Evolutionary conservation across 2,329 filamentous ascomycete species (phyloP).

Genomic region (Colletotrichum phormii): DNA sequence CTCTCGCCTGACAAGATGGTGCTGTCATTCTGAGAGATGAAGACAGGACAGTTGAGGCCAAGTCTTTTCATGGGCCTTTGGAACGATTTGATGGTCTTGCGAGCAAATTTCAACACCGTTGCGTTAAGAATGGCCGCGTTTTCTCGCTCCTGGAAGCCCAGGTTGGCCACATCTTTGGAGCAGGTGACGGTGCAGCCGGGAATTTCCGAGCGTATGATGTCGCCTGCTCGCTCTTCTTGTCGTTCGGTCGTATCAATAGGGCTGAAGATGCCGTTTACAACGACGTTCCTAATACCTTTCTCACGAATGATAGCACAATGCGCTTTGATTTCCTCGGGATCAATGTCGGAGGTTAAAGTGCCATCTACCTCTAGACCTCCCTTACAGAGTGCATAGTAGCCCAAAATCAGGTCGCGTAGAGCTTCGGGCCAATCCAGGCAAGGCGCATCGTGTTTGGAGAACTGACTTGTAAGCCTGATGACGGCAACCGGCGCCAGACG

Average conservation of each 20-base stretch:
- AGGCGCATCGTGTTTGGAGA: conserved; percentile 61
- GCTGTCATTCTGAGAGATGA: conserved; percentile 73
- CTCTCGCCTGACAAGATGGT: conserved; percentile 65
- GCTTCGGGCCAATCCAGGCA: conserved; percentile 65
- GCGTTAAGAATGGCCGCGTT: conserved; percentile 75
- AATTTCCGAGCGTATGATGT: conserved; percentile 52
- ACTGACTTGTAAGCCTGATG: conserved; percentile 64
- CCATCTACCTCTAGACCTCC: conserved; percentile 66
- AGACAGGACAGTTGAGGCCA: conserved; percentile 64
- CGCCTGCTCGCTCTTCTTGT: conserved; percentile 61
- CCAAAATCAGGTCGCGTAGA: conserved; percentile 58
- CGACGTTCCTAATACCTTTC: conserved; percentile 59
- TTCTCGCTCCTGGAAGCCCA: conserved; percentile 70
- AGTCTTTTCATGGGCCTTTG: conserved; percentile 61
- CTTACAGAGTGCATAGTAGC: conserved; percentile 56
- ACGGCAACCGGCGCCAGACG: conserved; percentile 63
- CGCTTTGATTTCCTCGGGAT: conserved; percentile 52
- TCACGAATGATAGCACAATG: conserved; percentile 53
- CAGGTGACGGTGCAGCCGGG: conserved; percentile 52
- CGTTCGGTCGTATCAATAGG: conserved; percentile 61
- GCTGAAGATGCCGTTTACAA: conserved; percentile 62
- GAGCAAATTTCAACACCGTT: conserved; percentile 68
- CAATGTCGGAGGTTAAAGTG: conserved; percentile 55
- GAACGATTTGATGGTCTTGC: conserved; percentile 67
- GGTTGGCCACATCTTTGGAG: conserved; percentile 63